Evolutionary conservation across 306 rosid genomes (phyloP).

Genomic region (Sesbania bispinosa): DNA sequence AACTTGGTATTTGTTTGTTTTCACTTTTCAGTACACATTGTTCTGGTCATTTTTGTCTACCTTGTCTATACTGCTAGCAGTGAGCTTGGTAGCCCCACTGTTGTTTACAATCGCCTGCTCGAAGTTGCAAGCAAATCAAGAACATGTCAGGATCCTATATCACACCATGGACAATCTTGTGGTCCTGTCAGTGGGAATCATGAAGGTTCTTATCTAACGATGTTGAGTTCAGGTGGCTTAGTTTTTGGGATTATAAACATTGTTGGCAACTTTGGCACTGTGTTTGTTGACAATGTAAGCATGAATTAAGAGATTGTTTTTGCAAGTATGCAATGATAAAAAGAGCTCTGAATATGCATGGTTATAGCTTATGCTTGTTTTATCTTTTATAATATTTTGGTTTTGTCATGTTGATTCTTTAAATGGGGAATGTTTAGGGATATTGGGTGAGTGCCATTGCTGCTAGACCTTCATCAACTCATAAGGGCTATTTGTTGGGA

Average conservation of each 20-base stretch:
- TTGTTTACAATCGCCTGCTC: constrained; percentile 54
- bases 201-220: constrained; percentile 82
- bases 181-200: constrained; percentile 87
- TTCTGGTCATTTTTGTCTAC: constrained; percentile 82
- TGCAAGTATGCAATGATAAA: too few species aligned
- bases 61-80: constrained; percentile 79
- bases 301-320: too few species aligned
- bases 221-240: constrained; percentile 92
- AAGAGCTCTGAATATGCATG: too few species aligned
- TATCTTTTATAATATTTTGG: too few species aligned
- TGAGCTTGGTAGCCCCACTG: constrained; percentile 75
- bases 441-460: constrained; percentile 99
- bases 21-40: constrained; percentile 66
- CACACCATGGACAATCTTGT: constrained; percentile 88
- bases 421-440: constrained; percentile 53
- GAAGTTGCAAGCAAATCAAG: constrained; percentile 81
- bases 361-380: too few species aligned
- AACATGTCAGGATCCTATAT: constrained; percentile 65
- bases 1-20: constrained; percentile 24
- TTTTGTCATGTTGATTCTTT: constrained; percentile 3
- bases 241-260: constrained; percentile 86
- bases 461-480: constrained; percentile 94
- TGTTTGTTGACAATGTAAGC: constrained; percentile 91
- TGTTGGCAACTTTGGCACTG: constrained; percentile 89
- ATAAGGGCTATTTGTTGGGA: constrained; percentile 93